These are phyloP conservation scores for Chiua virens DNA, from an alignment of 768 basidiomycete genomes.

Conservation along the genomic window DNA sequence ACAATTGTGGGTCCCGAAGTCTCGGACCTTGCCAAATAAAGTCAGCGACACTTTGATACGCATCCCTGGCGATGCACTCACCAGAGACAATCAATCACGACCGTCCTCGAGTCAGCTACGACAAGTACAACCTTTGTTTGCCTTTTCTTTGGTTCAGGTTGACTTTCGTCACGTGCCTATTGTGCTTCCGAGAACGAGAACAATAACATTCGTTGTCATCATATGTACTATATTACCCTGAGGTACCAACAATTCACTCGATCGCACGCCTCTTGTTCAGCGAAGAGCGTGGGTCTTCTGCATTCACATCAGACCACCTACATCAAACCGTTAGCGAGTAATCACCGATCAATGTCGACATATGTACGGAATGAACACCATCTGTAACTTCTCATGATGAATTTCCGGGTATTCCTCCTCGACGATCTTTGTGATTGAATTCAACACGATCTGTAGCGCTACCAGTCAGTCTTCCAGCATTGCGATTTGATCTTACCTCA, in stretches of 20 bases:
- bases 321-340: constrained; percentile 2
- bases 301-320: constrained; percentile 28
- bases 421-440: constrained; percentile 60
- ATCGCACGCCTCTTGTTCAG: constrained; percentile 20
- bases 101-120: constrained; percentile 14
- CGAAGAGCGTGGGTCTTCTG: constrained; percentile 20
- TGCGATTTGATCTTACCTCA: constrained; percentile 43
- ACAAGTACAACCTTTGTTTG: too few relatives aligned
- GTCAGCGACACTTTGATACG: constrained; percentile 14
- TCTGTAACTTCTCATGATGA: constrained; percentile 58
- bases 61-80: constrained; percentile 10
- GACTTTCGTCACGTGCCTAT: constrained; percentile 40
- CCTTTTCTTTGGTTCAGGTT: constrained; percentile 55
- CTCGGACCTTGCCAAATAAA: constrained; percentile 36
- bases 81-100: constrained; percentile 9
- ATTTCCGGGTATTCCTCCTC: constrained; percentile 62
- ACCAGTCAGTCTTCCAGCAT: background rate
- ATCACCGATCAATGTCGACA: too few relatives aligned
- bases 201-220: constrained; percentile 18
- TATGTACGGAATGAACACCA: constrained; percentile 62
- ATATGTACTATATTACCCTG: background rate
- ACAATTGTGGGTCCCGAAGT: constrained; percentile 54
- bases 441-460: constrained; percentile 59
- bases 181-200: background rate
- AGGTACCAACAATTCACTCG: background rate